Base-by-base conservation (phyloP, 2,329 filamentous ascomycete species). In the Ceratocystis albifundus region DNA sequence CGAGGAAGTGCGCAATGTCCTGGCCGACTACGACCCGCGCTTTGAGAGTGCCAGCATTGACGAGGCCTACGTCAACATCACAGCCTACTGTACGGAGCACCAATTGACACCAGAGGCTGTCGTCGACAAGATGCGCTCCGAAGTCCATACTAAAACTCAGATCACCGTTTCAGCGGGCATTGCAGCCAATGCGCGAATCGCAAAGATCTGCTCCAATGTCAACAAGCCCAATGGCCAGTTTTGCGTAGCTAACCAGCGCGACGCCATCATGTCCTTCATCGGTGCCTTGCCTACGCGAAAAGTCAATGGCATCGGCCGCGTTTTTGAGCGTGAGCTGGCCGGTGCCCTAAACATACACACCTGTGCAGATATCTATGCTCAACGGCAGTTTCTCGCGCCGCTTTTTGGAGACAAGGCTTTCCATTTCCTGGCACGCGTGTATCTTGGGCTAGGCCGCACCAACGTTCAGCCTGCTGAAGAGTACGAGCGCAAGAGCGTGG, bases 161-260 rank as follows among this genome's bases (percentile, higher is more conserved):
- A 87, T 99, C 66, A 96, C 92, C 0, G 87, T 99, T 2, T 96
- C 92, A 17, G 94, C 93, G 0, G 94, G 94, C 0, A 96, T 99
- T 68, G 93, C 91, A 0, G 88, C 90, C 1, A 99, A 99, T 74
- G 87, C 92, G 0, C 93, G 91, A 73, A 80, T 99, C 15, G 93
- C 94, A 36, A 99, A 99, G 76, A 96, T 99, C 41, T 90, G 88
- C 71, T 96, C 90, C 20, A 96, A 99, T 73, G 84, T 88, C 74
- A 96, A 97, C 75, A 99, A 99, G 73, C 94, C 94, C 0, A 96
- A 99, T 71, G 94, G 94, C 0, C 94, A 97, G 73, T 97, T 88
- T 71, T 77, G 83, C 8, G 78, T 97, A 1, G 81, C 87, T 0
- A 88, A 82, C 64, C 87, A 96, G 50, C 82, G 92, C 8, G 76